Evolutionary conservation across 2,329 filamentous ascomycete species (phyloP).

Genomic region (Trichophyton simii): DNA sequence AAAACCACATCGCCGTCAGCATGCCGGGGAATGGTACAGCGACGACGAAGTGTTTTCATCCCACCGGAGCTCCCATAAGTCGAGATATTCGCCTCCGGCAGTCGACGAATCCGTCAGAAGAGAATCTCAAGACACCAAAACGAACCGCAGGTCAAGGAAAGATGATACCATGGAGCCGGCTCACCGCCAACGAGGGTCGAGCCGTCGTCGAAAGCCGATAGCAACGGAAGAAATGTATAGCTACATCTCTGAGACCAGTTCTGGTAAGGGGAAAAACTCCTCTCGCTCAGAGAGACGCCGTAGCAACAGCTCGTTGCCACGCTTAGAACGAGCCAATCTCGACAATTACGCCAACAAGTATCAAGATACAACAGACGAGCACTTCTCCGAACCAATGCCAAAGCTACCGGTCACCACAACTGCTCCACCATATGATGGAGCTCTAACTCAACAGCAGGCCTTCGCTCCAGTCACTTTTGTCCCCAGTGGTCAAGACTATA

Average conservation of each 20-base stretch:
- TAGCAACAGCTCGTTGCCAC: not conserved
- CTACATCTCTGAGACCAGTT: not conserved
- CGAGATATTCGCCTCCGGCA: not conserved
- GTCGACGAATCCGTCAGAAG: not conserved
- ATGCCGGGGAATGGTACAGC: conserved; percentile 12
- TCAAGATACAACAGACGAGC: not conserved
- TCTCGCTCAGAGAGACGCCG: not conserved
- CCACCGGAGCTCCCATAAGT: not conserved
- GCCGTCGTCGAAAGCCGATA: not conserved
- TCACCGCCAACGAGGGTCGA: not conserved
- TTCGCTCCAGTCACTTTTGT: not conserved
- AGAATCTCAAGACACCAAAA: not conserved
- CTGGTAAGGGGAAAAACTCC: not conserved
- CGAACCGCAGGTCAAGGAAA: not conserved
- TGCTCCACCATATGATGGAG: not conserved
- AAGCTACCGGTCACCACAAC: not conserved
- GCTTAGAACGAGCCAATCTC: not conserved
- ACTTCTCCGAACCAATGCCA: not conserved
- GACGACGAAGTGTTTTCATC: conserved; percentile 13
- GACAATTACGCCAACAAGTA: not conserved
- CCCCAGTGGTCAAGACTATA: not conserved
- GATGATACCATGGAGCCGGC: not conserved
- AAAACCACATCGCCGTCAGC: not conserved
- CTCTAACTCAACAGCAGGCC: not conserved
- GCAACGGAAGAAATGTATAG: not conserved